Percentiles rank a stretch among this genome's conserved stretches.
These are phyloP conservation scores for Dimocarpus longan DNA, from an alignment of 345 rosid genomes.

Conservation along the genomic window DNA sequence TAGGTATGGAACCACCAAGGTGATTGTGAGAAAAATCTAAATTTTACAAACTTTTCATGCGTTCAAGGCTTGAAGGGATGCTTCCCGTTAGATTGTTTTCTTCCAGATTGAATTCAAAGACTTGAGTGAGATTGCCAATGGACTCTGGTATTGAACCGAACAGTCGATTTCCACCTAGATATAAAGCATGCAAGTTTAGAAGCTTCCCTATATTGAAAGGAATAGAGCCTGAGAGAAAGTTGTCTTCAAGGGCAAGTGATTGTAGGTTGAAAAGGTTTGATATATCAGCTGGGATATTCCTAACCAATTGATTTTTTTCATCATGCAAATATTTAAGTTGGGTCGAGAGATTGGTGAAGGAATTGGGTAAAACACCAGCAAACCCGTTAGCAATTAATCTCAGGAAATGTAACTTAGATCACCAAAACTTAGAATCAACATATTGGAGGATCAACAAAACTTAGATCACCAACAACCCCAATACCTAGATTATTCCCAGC, in stretches of 20 bases:
- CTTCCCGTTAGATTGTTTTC: constrained; percentile 26
- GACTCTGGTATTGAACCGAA: constrained; percentile 13
- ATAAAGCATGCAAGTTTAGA: not conserved
- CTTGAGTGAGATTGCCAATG: not conserved
- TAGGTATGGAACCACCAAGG: constrained; percentile 25
- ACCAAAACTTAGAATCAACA: too few species aligned
- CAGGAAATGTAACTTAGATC: constrained; percentile 11
- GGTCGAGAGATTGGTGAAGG: constrained; percentile 29
- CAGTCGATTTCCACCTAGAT: not conserved
- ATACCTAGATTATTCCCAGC: constrained; percentile 21
- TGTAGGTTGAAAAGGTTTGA: constrained; percentile 2
- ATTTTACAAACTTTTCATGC: not conserved
- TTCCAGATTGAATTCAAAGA: not conserved
- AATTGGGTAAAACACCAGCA: constrained; percentile 24
- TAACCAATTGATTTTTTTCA: not conserved
- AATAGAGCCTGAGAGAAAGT: not conserved
- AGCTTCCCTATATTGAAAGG: constrained; percentile 1
- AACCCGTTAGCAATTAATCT: constrained; percentile 15
- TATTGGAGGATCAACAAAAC: constrained; percentile 25
- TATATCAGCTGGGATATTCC: constrained; percentile 20
- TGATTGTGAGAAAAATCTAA: constrained; percentile 25
- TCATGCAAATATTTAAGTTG: not conserved
- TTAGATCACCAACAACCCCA: constrained; percentile 18
- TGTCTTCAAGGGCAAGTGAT: not conserved
- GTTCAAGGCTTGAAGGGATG: constrained; percentile 23